Evolutionary conservation across 306 rosid species (phyloP).

Genomic region (Argentina anserina): DNA sequence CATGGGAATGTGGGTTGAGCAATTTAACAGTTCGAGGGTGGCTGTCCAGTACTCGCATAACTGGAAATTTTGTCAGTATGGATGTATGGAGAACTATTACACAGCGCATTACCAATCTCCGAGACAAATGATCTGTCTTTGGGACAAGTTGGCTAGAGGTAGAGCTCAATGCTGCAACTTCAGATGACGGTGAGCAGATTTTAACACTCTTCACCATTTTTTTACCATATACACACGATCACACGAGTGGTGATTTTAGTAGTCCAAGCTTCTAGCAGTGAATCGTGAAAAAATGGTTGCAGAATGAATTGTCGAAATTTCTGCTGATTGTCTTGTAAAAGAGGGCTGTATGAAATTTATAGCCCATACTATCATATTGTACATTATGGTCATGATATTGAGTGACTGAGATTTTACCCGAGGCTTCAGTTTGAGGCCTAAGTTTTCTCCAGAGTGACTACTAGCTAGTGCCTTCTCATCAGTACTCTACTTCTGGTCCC

Average conservation of each 20-base stretch:
- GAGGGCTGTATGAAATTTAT: background rate
- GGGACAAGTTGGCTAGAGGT: slow-evolving; percentile 83
- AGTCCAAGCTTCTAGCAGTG: background rate
- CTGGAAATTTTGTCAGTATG: slow-evolving; percentile 99
- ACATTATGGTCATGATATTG: background rate
- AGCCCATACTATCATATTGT: background rate
- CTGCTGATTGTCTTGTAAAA: slow-evolving; percentile 5
- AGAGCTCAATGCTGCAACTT: slow-evolving; percentile 86
- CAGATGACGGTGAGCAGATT: slow-evolving; percentile 38
- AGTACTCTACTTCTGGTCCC: background rate
- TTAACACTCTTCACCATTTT: background rate
- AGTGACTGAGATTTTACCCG: background rate
- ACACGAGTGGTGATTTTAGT: background rate
- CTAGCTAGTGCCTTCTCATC: background rate
- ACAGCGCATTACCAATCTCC: slow-evolving; percentile 99
- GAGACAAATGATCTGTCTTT: slow-evolving; percentile 89
- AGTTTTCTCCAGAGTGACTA: background rate
- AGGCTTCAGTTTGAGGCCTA: background rate
- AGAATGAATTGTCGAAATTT: background rate
- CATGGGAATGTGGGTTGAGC: slow-evolving; percentile 99
- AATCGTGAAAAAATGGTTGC: background rate
- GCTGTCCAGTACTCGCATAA: slow-evolving; percentile 79
- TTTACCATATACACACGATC: background rate
- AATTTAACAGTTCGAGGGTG: slow-evolving; percentile 51
- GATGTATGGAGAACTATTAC: slow-evolving; percentile 82